Conservation (phyloP, 306 rosid genomes). For the cucumber (Cucumis sativus) region DNA sequence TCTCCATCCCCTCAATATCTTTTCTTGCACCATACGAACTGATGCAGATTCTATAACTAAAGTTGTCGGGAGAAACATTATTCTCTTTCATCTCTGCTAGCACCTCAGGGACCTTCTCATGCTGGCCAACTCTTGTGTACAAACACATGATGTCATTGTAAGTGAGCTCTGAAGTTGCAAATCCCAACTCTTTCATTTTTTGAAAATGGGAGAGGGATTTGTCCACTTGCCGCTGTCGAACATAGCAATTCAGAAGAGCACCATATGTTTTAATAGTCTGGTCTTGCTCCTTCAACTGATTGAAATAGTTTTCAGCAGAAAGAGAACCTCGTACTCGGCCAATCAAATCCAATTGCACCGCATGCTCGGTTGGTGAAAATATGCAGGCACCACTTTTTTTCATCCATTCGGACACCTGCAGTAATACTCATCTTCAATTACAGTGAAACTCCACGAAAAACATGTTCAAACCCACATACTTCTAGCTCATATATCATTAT, state of each 20-base stretch:
- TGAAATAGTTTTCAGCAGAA: constrained; percentile 53
- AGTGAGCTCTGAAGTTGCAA: constrained; percentile 44
- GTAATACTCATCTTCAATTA: not conserved
- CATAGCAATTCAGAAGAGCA: constrained; percentile 79
- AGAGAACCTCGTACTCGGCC: constrained; percentile 54
- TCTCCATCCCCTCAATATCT: constrained; percentile 49
- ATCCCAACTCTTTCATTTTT: constrained; percentile 73
- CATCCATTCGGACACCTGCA: constrained; percentile 92
- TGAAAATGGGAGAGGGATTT: constrained; percentile 48
- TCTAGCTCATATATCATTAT: not conserved
- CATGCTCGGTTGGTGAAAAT: constrained; percentile 54
- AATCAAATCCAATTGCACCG: constrained; percentile 69
- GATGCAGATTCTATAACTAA: constrained; percentile 73
- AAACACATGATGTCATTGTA: constrained; percentile 79
- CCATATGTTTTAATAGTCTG: constrained; percentile 55
- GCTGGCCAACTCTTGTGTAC: constrained; percentile 49
- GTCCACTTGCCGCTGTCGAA: constrained; percentile 41
- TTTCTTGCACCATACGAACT: constrained; percentile 52
- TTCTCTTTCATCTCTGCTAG: constrained; percentile 63
- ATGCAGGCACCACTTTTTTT: constrained; percentile 49
- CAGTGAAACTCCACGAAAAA: not conserved
- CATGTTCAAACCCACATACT: not conserved
- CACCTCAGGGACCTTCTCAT: constrained; percentile 50
- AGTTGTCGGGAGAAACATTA: constrained; percentile 53
- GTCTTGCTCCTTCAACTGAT: constrained; percentile 36